Evolutionary conservation across 139 green algal genomes (phyloP), one percentile per base, ranked within the genome.

Genomic region (Diplosphaera chodatii): DNA sequence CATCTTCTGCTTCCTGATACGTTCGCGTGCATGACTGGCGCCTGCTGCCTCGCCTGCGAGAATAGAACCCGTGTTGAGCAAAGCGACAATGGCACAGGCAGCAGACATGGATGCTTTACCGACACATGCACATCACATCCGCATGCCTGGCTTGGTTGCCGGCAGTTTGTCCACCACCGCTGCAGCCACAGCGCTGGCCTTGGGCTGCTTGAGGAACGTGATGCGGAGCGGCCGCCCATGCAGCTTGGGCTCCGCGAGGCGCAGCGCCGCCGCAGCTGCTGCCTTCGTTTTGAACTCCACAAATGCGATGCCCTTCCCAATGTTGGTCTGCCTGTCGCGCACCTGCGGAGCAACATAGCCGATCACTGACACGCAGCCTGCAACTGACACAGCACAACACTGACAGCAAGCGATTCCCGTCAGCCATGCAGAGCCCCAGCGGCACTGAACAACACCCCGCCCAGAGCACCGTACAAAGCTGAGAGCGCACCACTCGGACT

Each of bases 281-380:
- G 78, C 71, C 79, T 82, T 83, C 29, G 71, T 84, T 40, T 72
- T 80, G 74, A 95, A 89, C n/a, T 92, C 72, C 64, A 92, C 85
- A 40, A 89, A 94, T 0, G 83, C 90, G 63, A 95, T 85, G 64
- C 90, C 90, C 75, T 94, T 95, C 72, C 89, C 87, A 0, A 88
- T 66, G 69, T 79, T 80, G 31, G 76, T 94, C 5, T 75, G 68
- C 23, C 64, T 30, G 78, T 97, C 92, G 0, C 92, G 86, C 63
- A 97, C 89, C 28, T 95, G 48, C 48, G 25, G 3, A 18, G 87
- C 92, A 74, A 95, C n/a, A n/a, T n/a, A n/a, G n/a, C n/a, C n/a
- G n/a, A n/a, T n/a, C n/a, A n/a, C n/a, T n/a, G n/a, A n/a, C n/a
- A n/a, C n/a, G n/a, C n/a, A n/a, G n/a, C n/a, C n/a, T n/a, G n/a